A percentile compares a stretch with the other conserved stretches of the same genome.
phyloP scores from a whole-genome alignment of 495 filamentous ascomycete genomes.

The Penicillium malachiteum region DNA sequence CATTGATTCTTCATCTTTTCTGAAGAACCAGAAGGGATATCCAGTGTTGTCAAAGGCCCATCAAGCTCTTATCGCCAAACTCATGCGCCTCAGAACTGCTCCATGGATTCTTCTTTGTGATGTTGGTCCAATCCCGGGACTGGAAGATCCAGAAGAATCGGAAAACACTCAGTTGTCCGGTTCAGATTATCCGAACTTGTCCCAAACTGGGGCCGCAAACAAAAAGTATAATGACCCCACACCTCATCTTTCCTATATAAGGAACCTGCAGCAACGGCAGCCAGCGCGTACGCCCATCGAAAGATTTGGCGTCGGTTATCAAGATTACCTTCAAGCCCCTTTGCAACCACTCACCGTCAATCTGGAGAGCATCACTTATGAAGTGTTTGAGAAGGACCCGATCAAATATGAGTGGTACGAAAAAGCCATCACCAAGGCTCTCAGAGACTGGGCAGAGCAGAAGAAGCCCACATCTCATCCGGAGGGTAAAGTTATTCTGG shows the following conservation, averaged over 20 bases:
- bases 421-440: slow-evolving; percentile 72
- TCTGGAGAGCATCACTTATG: slow-evolving; percentile 94
- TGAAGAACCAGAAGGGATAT: slow-evolving; percentile 74
- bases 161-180: slow-evolving; percentile 35
- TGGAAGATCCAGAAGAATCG: slow-evolving; percentile 40
- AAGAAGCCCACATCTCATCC: slow-evolving; percentile 69
- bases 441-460: slow-evolving; percentile 74
- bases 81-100: slow-evolving; percentile 76
- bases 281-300: slow-evolving; percentile 63
- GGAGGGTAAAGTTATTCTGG: slow-evolving; percentile 74
- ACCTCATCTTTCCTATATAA: slow-evolving; percentile 76
- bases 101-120: slow-evolving; percentile 83
- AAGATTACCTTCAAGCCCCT: slow-evolving; percentile 93
- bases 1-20: slow-evolving; percentile 65
- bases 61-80: slow-evolving; percentile 72
- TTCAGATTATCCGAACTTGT: slow-evolving; percentile 64
- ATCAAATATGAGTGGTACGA: slow-evolving; percentile 98
- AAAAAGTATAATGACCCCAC: slow-evolving; percentile 57
- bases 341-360: slow-evolving; percentile 95
- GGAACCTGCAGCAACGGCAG: slow-evolving; percentile 80
- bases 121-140: slow-evolving; percentile 64
- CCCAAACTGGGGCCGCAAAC: slow-evolving; percentile 54
- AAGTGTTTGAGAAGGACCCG: slow-evolving; percentile 97
- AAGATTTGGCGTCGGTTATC: slow-evolving; percentile 72
- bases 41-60: slow-evolving; percentile 81